phyloP scores from a whole-genome alignment of 805 yeast genomes.

The Komagataella pseudopastoris region DNA sequence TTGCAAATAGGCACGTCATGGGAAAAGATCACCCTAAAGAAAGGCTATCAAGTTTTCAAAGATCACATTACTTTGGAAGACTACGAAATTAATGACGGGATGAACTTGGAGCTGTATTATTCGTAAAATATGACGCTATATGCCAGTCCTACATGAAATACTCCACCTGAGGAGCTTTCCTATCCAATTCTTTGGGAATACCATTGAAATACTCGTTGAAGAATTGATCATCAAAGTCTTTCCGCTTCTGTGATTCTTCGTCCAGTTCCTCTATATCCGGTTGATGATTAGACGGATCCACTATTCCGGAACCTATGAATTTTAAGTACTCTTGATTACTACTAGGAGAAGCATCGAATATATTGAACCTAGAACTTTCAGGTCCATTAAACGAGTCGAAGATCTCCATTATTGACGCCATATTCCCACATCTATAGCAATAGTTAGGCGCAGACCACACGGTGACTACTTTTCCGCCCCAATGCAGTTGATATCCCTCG shows the following conservation, averaged over 20 bases:
- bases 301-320: slow-evolving; percentile 17
- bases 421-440: slow-evolving; percentile 93
- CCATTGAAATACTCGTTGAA: slow-evolving; percentile 1
- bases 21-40: slow-evolving; percentile 60
- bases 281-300: not conserved
- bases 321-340: slow-evolving; percentile 45
- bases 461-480: slow-evolving; percentile 83
- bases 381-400: slow-evolving; percentile 42
- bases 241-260: slow-evolving; percentile 2
- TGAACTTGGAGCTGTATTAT: slow-evolving; percentile 75
- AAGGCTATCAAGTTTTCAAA: slow-evolving; percentile 74
- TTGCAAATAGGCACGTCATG: slow-evolving; percentile 70
- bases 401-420: slow-evolving; percentile 93
- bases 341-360: slow-evolving; percentile 95
- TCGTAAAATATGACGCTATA: slow-evolving; percentile 18
- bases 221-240: not conserved
- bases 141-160: slow-evolving; percentile 19
- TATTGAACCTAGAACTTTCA: slow-evolving; percentile 59
- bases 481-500: slow-evolving; percentile 87
- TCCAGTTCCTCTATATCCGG: slow-evolving; percentile 4
- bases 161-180: slow-evolving; percentile 25
- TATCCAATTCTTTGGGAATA: slow-evolving; percentile 2
- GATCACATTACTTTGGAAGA: slow-evolving; percentile 90
- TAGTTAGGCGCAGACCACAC: slow-evolving; percentile 99
- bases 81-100: slow-evolving; percentile 86